Evolutionary conservation across 345 rosid genomes (phyloP).

Genomic region (Citrus maxima): DNA sequence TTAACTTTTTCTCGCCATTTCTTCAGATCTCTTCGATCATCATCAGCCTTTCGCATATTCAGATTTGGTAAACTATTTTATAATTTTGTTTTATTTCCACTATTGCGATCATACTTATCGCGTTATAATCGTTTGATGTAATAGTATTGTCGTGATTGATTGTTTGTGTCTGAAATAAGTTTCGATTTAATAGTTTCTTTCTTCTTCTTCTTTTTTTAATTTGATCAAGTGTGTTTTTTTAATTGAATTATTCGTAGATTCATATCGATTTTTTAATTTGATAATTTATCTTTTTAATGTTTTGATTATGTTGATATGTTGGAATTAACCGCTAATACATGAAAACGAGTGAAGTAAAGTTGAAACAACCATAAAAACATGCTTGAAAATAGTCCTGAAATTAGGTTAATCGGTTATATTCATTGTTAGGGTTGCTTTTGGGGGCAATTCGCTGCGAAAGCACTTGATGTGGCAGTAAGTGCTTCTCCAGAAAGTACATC

Average conservation of each 20-base stretch:
- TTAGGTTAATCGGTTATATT: background rate
- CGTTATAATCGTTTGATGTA: constrained; percentile 1
- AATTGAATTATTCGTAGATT: background rate
- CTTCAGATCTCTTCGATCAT: constrained; percentile 18
- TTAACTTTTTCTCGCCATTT: constrained; percentile 5
- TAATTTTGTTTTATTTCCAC: constrained; percentile 4
- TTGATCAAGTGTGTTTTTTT: no score
- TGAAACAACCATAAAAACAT: background rate
- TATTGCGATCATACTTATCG: constrained; percentile 6
- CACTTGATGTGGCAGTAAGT: background rate
- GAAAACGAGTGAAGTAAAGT: background rate
- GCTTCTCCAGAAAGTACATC: background rate
- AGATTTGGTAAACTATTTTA: constrained; percentile 31
- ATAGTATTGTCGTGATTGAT: background rate
- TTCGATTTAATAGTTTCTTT: constrained; percentile 1
- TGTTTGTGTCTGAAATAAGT: background rate
- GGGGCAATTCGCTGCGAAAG: background rate
- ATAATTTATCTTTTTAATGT: background rate
- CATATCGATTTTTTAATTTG: background rate
- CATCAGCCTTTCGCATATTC: constrained; percentile 8
- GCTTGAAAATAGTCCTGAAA: background rate
- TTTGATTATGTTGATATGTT: background rate
- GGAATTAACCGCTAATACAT: constrained; percentile 1
- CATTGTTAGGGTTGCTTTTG: background rate
- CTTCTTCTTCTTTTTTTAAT: background rate